Conservation (phyloP, 2,329 filamentous ascomycete genomes). For the Samsoniella hepiali region DNA sequence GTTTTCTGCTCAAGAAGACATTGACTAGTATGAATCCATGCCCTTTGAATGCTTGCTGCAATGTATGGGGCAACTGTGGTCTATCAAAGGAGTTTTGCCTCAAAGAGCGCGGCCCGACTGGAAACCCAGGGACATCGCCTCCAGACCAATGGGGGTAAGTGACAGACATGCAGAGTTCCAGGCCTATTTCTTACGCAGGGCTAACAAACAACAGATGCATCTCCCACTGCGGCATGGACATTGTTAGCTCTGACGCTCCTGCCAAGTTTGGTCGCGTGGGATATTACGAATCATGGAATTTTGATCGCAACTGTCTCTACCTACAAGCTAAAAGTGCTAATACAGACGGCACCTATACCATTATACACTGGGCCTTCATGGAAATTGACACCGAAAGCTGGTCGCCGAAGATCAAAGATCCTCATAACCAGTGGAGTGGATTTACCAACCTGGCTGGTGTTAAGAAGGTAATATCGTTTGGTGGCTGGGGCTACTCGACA, state of each 20-base stretch:
- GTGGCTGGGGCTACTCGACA: constrained; percentile 35
- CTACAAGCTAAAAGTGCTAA: constrained; percentile 29
- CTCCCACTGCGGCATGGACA: constrained; percentile 1
- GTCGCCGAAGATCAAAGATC: constrained; percentile 22
- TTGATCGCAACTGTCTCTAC: constrained; percentile 28
- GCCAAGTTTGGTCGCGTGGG: constrained; percentile 27
- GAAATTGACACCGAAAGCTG: constrained; percentile 24
- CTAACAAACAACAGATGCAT: constrained; percentile 1
- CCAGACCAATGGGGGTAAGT: neutral
- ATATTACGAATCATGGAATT: constrained; percentile 35
- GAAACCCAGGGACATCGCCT: constrained; percentile 28
- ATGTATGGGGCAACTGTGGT: constrained; percentile 45
- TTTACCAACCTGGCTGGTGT: constrained; percentile 29
- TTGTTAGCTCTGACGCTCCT: neutral
- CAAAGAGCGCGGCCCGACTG: constrained; percentile 25
- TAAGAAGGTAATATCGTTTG: constrained; percentile 36
- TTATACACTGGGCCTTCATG: constrained; percentile 34
- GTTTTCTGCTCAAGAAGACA: constrained; percentile 26
- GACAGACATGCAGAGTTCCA: no score
- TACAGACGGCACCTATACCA: constrained; percentile 20
- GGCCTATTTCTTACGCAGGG: neutral
- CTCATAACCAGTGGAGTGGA: constrained; percentile 28
- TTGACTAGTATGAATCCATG: constrained; percentile 41
- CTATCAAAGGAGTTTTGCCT: constrained; percentile 42
- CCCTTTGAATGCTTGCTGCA: constrained; percentile 42